A percentile compares a stretch with the other conserved stretches of the same genome.
These are phyloP conservation scores for Nicotiana undulata DNA, from an alignment of 257 asterid species.

Conservation along the genomic window DNA sequence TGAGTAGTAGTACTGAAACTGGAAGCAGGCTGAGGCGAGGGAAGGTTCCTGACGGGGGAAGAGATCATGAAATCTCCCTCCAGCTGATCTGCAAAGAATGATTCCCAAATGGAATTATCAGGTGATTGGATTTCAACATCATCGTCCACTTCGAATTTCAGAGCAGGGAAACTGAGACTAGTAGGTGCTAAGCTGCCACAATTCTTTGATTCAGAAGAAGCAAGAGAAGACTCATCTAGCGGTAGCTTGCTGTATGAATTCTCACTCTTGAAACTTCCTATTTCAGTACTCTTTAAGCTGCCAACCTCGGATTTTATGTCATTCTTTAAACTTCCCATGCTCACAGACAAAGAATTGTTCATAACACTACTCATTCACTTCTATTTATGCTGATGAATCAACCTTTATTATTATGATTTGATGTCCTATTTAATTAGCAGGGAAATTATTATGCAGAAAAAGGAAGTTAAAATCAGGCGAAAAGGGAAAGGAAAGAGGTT, in stretches of 20 bases:
- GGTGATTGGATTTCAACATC: slow-evolving; percentile 46
- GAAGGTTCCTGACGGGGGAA: slow-evolving; percentile 52
- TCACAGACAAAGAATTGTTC: slow-evolving; percentile 22
- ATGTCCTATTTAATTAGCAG: background rate
- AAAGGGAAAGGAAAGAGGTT: background rate
- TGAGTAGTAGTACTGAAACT: background rate
- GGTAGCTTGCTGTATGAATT: slow-evolving; percentile 24
- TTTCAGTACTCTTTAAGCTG: slow-evolving; percentile 15
- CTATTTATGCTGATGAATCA: background rate
- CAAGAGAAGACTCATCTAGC: slow-evolving; percentile 14
- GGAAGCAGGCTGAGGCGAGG: slow-evolving; percentile 29
- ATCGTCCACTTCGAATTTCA: slow-evolving; percentile 37
- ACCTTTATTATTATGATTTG: background rate
- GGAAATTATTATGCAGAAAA: background rate
- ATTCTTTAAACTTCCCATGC: slow-evolving; percentile 27
- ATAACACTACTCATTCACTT: background rate
- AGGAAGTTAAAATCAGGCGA: background rate
- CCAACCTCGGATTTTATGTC: slow-evolving; percentile 25
- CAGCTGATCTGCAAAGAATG: slow-evolving; percentile 50
- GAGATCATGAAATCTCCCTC: slow-evolving; percentile 73
- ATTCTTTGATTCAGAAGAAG: slow-evolving; percentile 12
- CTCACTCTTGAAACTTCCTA: slow-evolving; percentile 3
- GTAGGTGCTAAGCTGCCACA: slow-evolving; percentile 2
- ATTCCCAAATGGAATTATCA: slow-evolving; percentile 59
- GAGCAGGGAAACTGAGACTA: slow-evolving; percentile 15